Evolutionary conservation across 1,139 yeast genomes (phyloP), one percentile per base, ranked within the genome.

Genomic region (Candida smagusa): DNA sequence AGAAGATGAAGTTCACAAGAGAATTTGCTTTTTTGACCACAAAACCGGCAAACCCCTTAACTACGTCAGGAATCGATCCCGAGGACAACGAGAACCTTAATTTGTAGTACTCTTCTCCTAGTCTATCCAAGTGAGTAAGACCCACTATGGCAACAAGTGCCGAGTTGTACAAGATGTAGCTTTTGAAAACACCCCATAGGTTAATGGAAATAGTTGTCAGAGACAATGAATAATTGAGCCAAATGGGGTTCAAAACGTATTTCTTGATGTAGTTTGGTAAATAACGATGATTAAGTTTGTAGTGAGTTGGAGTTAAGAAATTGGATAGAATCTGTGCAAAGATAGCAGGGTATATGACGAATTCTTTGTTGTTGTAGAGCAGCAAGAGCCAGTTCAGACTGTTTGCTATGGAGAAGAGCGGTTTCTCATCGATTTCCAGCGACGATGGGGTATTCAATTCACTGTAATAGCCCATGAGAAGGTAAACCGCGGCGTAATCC

Each of bases 241-340:
- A 70, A 33, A 70, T 67, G 2, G 75, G 75, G 40, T 68, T 65
- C 40, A 70, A 53, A 9, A 68, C 50, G 31, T 58, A 44, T 2
- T 54, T 40, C 40, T 65, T 68, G 30, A 69, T 58, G 24, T 53
- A 48, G n/a, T 59, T 46, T 4, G 71, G 59, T 27, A 69, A 53
- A 50, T 68, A 68, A 31, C 60, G 49, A 44, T 65, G 70, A 45
- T 67, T 68, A 47, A 63, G 54, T 46, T 59, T 61, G 49, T 50
- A 63, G 32, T 45, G 54, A 2, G 74, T 67, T 1, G 75, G 75
- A 0, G 75, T 66, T 42, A 70, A 53, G 48, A 67, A 68, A 42
- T 68, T 68, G 28, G 73, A 66, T 28, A 70, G 55, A 29, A 70
- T 55, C 46, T 70, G 75, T 6, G 65, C 72, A 47, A 61, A 70